A percentile compares a stretch with the other conserved stretches of the same genome.
Conservation (phyloP, 495 filamentous ascomycete species). For the Daldinia childiae region DNA sequence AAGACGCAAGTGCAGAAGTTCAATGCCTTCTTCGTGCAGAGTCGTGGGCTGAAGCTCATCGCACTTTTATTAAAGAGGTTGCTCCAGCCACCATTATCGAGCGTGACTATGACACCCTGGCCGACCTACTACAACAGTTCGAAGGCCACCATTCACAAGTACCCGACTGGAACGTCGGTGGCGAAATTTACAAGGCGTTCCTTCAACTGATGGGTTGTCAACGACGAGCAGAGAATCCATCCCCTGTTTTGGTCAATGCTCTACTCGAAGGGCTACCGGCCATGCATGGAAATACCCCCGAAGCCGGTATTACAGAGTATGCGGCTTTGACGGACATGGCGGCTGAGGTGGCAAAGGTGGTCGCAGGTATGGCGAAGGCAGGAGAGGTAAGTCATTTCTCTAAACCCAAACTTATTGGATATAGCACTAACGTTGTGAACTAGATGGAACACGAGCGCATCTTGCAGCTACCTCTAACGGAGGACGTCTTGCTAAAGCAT, state of each 20-base stretch:
- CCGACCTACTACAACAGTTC: slow-evolving; percentile 73
- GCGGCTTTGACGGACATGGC: slow-evolving; percentile 82
- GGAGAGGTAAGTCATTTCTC: slow-evolving; percentile 63
- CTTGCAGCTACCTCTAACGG: slow-evolving; percentile 73
- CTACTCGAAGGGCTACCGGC: slow-evolving; percentile 71
- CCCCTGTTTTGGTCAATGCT: slow-evolving; percentile 61
- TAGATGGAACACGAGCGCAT: slow-evolving; percentile 60
- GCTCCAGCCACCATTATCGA: slow-evolving; percentile 82
- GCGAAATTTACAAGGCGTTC: slow-evolving; percentile 84
- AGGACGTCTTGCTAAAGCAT: slow-evolving; percentile 73
- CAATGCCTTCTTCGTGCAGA: slow-evolving; percentile 78
- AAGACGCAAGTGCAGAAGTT: slow-evolving; percentile 72
- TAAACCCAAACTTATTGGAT: background rate
- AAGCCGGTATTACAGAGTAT: slow-evolving; percentile 60
- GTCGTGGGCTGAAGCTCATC: slow-evolving; percentile 82
- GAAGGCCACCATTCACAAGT: slow-evolving; percentile 57
- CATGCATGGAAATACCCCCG: slow-evolving; percentile 65
- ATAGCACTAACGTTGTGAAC: slow-evolving; percentile 28
- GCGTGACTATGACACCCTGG: slow-evolving; percentile 72
- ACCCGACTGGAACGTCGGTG: slow-evolving; percentile 76
- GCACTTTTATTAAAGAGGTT: slow-evolving; percentile 78
- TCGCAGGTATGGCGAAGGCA: slow-evolving; percentile 62
- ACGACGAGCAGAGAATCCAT: slow-evolving; percentile 44
- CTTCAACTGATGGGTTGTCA: slow-evolving; percentile 65
- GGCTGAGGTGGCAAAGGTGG: slow-evolving; percentile 72